Evolutionary conservation across 768 basidiomycete genomes (phyloP), one percentile per base, ranked within the genome.

Genomic region (Pleurotus ostreatus): DNA sequence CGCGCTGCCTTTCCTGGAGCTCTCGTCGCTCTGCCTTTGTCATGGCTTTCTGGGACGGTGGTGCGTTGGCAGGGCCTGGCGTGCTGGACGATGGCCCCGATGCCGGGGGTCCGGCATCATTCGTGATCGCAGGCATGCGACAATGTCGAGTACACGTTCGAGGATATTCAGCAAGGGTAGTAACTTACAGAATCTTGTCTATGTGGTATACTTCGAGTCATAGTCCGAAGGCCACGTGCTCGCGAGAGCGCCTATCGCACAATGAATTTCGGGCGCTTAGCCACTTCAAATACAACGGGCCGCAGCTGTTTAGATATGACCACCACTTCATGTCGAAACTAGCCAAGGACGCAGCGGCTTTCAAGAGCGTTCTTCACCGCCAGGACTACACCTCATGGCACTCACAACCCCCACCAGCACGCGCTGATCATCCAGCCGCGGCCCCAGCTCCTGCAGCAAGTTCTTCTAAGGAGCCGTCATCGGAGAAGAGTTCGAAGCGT

Each of bases 1-100:
- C 90, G 52, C 89, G 78, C 64, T 93, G 89, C 60, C 76, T 78
- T 66, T 91, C 89, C 68, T 92, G 90, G 13, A 88, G 76, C 63
- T 89, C 90, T 62, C 88, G 76, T 25, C 90, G 80, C 65, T 90
- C 88, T 4, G 88, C 86, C 70, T 90, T 94, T 25, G 89, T 83
- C 82, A 89, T 86, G 41, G 80, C 78, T 64, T 89, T 88, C 65
- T 89, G 86, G 11, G 82, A 75, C 59, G 77, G 74, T 48, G 74
- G 73, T 13, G 68, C 70, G 43, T 34, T 53, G 38, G 67, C 60
- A 34, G 30, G 30, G 51, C 67, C 18, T 43, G 59, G 16, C 49
- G 56, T 12, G 61, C 46, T 8, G 61, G 59, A 40, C 57, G 59
- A 44, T 20, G 23, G 44, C 34, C 46, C 55, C 7, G 57, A 22